Conservation (phyloP, 176 grass and related monocot species). For the Avena sativa region DNA sequence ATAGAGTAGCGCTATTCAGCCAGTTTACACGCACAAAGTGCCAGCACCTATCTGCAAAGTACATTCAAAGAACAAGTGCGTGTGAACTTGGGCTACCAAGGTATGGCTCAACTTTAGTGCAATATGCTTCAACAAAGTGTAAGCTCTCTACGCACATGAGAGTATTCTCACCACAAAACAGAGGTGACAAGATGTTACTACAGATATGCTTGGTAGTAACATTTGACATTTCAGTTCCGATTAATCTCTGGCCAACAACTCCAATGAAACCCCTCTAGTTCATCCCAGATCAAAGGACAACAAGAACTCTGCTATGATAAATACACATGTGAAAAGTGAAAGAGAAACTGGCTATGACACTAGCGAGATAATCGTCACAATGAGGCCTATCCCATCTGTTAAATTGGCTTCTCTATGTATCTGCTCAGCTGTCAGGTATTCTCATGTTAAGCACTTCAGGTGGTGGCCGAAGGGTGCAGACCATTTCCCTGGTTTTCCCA, state of each 20-base stretch:
- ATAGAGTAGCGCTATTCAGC: neutral
- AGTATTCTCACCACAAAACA: neutral
- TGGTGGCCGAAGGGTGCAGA: slow-evolving; percentile 79
- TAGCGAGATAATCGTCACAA: neutral
- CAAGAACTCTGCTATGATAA: slow-evolving; percentile 41
- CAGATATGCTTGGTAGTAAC: neutral
- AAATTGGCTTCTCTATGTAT: slow-evolving; percentile 44
- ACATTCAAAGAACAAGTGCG: neutral
- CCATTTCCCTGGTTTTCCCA: slow-evolving; percentile 96
- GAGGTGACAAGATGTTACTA: neutral
- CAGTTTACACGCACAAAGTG: neutral
- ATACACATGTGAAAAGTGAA: slow-evolving; percentile 23
- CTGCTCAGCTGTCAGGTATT: slow-evolving; percentile 69
- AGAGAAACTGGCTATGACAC: neutral
- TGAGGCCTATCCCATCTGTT: neutral
- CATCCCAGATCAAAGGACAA: slow-evolving; percentile 14
- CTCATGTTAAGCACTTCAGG: slow-evolving; percentile 73
- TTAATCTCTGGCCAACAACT: neutral
- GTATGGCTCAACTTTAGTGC: neutral
- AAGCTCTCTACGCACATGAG: neutral
- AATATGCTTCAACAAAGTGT: slow-evolving; percentile 4
- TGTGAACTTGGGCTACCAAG: neutral
- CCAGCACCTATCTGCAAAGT: neutral
- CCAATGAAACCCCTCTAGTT: slow-evolving; percentile 1
- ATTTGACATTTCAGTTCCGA: neutral